Conservation (phyloP, 257 asterid genomes). For the Vinca minor region DNA sequence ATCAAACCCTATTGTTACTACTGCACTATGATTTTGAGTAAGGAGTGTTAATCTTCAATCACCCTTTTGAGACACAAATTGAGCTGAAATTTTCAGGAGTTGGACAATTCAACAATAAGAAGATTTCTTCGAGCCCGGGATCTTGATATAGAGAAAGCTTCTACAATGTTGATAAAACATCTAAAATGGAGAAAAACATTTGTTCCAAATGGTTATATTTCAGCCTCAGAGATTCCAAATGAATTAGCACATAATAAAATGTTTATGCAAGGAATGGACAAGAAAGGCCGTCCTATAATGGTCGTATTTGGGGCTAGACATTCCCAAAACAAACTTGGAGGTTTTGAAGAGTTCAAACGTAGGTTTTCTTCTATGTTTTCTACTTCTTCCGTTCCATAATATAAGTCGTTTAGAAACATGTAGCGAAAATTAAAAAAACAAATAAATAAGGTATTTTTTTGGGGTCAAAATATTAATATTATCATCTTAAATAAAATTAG, state of each 20-base stretch:
- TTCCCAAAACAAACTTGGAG: conserved; percentile 42
- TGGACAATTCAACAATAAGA: conserved; percentile 52
- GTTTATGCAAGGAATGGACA: conserved; percentile 65
- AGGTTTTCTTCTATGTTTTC: conserved; percentile 1
- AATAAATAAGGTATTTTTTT: too few species aligned
- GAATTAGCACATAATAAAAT: conserved; percentile 60
- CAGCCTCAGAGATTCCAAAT: conserved; percentile 37
- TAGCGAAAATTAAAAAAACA: too few species aligned
- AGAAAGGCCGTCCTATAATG: conserved; percentile 55
- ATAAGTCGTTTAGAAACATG: too few species aligned
- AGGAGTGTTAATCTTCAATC: too few species aligned
- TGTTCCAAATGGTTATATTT: conserved; percentile 50
- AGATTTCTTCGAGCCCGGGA: conserved; percentile 79
- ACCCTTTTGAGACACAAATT: not conserved
- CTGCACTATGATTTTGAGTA: too few species aligned
- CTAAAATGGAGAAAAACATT: conserved; percentile 52
- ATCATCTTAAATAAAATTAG: too few species aligned
- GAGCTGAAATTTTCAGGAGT: conserved; percentile 28
- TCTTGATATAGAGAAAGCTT: conserved; percentile 49
- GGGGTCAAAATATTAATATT: too few species aligned
- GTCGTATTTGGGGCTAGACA: conserved; percentile 53
- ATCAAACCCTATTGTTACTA: too few species aligned
- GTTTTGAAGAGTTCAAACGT: conserved; percentile 71
- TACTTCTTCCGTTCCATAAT: too few species aligned
- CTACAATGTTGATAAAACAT: conserved; percentile 44